Conservation (phyloP, 1,284 basidiomycete species). For the Coriolopsis trogii region DNA sequence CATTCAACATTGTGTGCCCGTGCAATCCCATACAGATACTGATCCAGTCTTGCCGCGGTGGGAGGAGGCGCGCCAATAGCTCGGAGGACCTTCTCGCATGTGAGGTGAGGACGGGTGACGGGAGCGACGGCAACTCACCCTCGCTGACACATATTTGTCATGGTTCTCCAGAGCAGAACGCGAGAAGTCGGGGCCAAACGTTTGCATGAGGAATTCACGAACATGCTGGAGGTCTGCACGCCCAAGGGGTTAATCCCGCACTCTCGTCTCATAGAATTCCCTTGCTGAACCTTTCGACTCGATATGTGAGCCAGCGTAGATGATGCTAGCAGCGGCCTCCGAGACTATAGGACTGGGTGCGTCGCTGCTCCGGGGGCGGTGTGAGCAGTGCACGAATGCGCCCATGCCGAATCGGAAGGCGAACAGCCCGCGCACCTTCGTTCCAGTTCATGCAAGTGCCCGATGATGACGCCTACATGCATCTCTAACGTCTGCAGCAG, state of each 20-base stretch:
- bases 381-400: neutral
- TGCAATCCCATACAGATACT: conserved; percentile 57
- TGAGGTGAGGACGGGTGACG: neutral
- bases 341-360: conserved; percentile 50
- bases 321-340: conserved; percentile 69
- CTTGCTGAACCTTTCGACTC: conserved; percentile 66
- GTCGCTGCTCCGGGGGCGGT: conserved; percentile 30
- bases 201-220: conserved; percentile 55
- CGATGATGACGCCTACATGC: conserved; percentile 62
- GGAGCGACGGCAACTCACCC: conserved; percentile 38
- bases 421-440: conserved; percentile 40
- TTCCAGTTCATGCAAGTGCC: conserved; percentile 60
- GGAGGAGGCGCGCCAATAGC: conserved; percentile 54
- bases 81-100: conserved; percentile 49
- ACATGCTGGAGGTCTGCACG: conserved; percentile 58
- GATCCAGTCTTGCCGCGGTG: conserved; percentile 56
- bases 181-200: conserved; percentile 59
- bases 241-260: no score
- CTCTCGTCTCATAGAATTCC: no score
- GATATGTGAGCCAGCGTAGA: conserved; percentile 59
- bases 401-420: neutral
- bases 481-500: conserved; percentile 67
- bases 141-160: conserved; percentile 56
- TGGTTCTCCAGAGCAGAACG: conserved; percentile 54
- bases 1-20: conserved; percentile 58